phyloP scores from a whole-genome alignment of 345 rosid species.

The Raphanus raphanistrum region DNA sequence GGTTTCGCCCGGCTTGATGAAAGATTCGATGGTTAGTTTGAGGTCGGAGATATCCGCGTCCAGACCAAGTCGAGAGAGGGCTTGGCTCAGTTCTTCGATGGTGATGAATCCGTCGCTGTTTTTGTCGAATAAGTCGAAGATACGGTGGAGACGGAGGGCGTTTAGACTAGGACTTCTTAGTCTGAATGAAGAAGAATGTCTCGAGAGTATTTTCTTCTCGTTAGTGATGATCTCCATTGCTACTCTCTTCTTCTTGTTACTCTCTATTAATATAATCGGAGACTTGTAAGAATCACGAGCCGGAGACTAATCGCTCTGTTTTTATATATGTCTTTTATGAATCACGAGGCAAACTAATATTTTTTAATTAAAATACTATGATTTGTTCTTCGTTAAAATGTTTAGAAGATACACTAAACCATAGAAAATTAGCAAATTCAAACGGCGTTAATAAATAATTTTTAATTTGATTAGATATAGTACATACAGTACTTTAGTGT shows the following conservation, averaged over 20 bases:
- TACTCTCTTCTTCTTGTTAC: background rate
- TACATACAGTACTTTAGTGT: too few relatives aligned
- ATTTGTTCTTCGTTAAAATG: too few relatives aligned
- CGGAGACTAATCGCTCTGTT: background rate
- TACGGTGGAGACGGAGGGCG: constrained; percentile 69
- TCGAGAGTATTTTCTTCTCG: constrained; percentile 32
- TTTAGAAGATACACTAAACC: too few relatives aligned
- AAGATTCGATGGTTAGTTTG: constrained; percentile 51
- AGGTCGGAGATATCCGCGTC: constrained; percentile 58
- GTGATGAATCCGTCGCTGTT: constrained; percentile 70
- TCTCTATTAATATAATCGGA: background rate
- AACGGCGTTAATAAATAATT: too few relatives aligned
- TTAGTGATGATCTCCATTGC: constrained; percentile 22
- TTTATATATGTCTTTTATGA: background rate
- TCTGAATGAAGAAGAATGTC: constrained; percentile 48
- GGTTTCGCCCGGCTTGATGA: constrained; percentile 46
- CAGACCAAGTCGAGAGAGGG: constrained; percentile 63
- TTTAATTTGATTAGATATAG: too few relatives aligned
- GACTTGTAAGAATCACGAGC: constrained; percentile 14
- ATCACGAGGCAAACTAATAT: background rate
- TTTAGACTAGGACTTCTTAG: constrained; percentile 60
- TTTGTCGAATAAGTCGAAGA: constrained; percentile 78
- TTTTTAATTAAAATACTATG: background rate
- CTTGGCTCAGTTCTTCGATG: constrained; percentile 58
- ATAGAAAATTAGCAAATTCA: too few relatives aligned